A percentile compares a stretch with the other conserved stretches of the same genome.
Evolutionary conservation across 179 eudicot genomes (phyloP).

Genomic region (Gypsophila paniculata): DNA sequence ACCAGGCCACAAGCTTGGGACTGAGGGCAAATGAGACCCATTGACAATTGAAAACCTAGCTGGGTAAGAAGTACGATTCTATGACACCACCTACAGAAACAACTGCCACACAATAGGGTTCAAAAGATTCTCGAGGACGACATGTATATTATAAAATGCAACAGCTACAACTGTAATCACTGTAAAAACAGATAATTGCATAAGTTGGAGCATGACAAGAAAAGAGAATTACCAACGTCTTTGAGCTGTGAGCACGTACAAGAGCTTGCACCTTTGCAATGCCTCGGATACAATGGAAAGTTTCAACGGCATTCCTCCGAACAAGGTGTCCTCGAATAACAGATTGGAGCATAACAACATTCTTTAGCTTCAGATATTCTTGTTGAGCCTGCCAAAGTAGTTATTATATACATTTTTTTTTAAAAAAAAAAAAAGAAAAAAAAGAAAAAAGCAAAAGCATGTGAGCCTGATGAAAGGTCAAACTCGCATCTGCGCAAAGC

Average conservation of each 20-base stretch:
- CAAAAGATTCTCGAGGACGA: not conserved
- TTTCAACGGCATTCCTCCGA: slow-evolving; percentile 73
- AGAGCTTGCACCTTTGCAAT: slow-evolving; percentile 75
- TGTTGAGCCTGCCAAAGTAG: slow-evolving; percentile 50
- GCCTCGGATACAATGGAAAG: slow-evolving; percentile 74
- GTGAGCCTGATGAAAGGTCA: not conserved
- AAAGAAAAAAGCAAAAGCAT: not conserved
- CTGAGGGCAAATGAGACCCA: too few relatives aligned
- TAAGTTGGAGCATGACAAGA: slow-evolving; percentile 4
- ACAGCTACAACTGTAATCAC: not conserved
- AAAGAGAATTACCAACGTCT: slow-evolving; percentile 36
- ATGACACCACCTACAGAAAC: not conserved
- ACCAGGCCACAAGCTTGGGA: not conserved
- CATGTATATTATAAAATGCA: not conserved
- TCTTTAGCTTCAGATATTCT: slow-evolving; percentile 46
- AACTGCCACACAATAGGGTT: not conserved
- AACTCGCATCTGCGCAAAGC: not conserved
- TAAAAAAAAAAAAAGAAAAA: too few relatives aligned
- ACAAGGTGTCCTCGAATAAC: slow-evolving; percentile 79
- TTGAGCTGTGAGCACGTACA: slow-evolving; percentile 59
- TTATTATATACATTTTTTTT: not conserved
- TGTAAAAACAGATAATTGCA: not conserved
- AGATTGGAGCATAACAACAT: slow-evolving; percentile 72
- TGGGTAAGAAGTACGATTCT: not conserved
- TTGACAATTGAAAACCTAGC: too few relatives aligned